These are phyloP conservation scores for Artemisia annua DNA, from an alignment of 129 eudicot species.

Conservation along the genomic window DNA sequence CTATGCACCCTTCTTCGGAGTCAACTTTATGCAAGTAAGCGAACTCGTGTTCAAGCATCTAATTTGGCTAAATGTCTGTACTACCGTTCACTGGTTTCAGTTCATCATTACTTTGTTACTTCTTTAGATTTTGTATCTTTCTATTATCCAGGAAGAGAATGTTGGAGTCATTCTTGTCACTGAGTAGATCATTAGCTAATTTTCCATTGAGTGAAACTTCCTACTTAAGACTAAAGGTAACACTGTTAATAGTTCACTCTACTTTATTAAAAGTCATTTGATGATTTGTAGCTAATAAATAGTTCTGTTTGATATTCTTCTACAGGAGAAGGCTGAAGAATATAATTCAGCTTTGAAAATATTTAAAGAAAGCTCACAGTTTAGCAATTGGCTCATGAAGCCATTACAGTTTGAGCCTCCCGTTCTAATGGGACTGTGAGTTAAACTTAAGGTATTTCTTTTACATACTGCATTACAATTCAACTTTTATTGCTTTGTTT, in stretches of 20 bases:
- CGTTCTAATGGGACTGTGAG: conserved; percentile 43
- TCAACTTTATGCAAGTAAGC: too few relatives aligned
- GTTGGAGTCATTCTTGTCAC: conserved; percentile 59
- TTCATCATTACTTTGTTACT: too few relatives aligned
- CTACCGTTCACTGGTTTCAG: too few relatives aligned
- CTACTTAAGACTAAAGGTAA: conserved; percentile 69
- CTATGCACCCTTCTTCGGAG: too few relatives aligned
- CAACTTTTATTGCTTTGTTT: too few relatives aligned
- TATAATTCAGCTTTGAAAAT: conserved; percentile 55
- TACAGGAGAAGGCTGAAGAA: too few relatives aligned
- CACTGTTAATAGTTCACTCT: conserved; percentile 10
- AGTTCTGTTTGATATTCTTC: conserved; percentile 17
- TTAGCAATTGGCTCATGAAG: conserved; percentile 74
- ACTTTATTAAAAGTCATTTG: neutral
- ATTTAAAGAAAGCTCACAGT: conserved; percentile 68
- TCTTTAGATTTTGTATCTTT: too few relatives aligned
- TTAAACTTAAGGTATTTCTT: conserved; percentile 30
- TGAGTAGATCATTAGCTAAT: conserved; percentile 34
- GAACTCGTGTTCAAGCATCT: too few relatives aligned
- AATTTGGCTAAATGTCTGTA: too few relatives aligned
- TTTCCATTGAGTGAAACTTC: conserved; percentile 34
- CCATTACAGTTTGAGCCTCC: conserved; percentile 65
- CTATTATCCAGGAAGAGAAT: too few relatives aligned
- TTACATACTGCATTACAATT: too few relatives aligned
- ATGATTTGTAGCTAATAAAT: conserved; percentile 10